Conservation (phyloP, 2,329 filamentous ascomycete species). For the Phyllosticta ampelicida region DNA sequence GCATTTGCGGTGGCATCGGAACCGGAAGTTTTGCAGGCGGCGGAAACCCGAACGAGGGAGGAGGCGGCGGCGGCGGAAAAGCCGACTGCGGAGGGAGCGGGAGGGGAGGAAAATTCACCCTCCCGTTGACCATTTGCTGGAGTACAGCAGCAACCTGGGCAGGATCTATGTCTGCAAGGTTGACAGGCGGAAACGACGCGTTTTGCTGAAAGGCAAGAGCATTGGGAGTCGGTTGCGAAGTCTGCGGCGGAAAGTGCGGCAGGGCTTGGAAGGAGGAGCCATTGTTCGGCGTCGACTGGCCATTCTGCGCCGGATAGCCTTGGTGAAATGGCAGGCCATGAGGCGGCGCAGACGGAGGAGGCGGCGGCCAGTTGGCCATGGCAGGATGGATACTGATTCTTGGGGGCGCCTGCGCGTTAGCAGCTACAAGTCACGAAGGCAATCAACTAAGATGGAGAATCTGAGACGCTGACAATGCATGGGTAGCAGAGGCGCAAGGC, state of each 20-base stretch:
- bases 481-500: constrained; percentile 6
- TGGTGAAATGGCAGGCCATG: constrained; percentile 1
- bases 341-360: constrained; percentile 6
- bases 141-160: constrained; percentile 7
- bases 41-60: constrained; percentile 14
- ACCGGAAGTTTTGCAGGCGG: constrained; percentile 10
- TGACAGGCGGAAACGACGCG: constrained; percentile 15
- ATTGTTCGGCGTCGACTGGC: neutral
- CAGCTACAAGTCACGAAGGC: constrained; percentile 9
- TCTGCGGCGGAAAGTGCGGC: constrained; percentile 2
- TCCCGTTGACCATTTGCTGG: constrained; percentile 11
- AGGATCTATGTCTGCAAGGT: constrained; percentile 11
- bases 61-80: constrained; percentile 16
- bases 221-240: neutral
- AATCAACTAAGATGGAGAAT: neutral
- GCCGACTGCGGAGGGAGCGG: constrained; percentile 16
- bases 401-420: constrained; percentile 6
- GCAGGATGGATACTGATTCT: neutral
- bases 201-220: constrained; percentile 15
- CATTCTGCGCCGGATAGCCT: constrained; percentile 3
- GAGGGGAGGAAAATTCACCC: constrained; percentile 20
- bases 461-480: constrained; percentile 8
- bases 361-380: constrained; percentile 7
- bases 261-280: constrained; percentile 1
- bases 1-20: constrained; percentile 1